Evolutionary conservation across 805 yeast species (phyloP), one percentile per base, ranked within the genome.

Genomic region (Diddensiella transvaalensis): DNA sequence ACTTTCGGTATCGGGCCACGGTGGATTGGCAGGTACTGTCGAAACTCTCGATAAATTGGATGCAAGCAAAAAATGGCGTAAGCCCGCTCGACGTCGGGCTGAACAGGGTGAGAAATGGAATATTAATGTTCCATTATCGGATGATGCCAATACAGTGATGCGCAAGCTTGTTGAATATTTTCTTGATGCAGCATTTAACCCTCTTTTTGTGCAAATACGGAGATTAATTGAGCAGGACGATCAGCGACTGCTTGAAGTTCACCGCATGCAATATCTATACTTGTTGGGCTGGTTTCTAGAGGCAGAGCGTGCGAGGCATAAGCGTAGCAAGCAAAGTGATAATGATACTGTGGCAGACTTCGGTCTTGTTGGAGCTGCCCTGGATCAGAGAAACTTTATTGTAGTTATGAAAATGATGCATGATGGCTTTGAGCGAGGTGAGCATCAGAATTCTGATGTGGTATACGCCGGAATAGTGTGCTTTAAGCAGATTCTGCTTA

Each of bases 281-380:
- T 68, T 86, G 3, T 67, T 77, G 3, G 73, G 87, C 1, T 91
- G 97, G 96, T 83, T 88, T 56, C 68, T 88, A 42, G 75, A 75
- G 29, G 87, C 79, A 50, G 87, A 85, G 56, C 68, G 84, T 18
- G 51, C 54, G 8, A 55, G 70, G 15, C 37, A 35, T 10, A 29
- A 33, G 15, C 13, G 32, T 13, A 26, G 13, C 11, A 26, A 26
- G 13, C n/a, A n/a, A n/a, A n/a, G n/a, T n/a, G 41, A 47, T 17
- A 38, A 42, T 63, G 38, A 57, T 18, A 51, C 64, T 21, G 38
- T 44, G 22, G n/a, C n/a, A n/a, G 67, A 67, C 24, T 65, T 62
- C 5, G 61, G 60, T 13, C 57, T 65, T 0, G 61, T 68, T 5
- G 72, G 69, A 3, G 54, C 51, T 1, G 82, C 79, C 0, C 65